Evolutionary conservation across 2,329 filamentous ascomycete genomes (phyloP).

Genomic region (Fusarium piperis): DNA sequence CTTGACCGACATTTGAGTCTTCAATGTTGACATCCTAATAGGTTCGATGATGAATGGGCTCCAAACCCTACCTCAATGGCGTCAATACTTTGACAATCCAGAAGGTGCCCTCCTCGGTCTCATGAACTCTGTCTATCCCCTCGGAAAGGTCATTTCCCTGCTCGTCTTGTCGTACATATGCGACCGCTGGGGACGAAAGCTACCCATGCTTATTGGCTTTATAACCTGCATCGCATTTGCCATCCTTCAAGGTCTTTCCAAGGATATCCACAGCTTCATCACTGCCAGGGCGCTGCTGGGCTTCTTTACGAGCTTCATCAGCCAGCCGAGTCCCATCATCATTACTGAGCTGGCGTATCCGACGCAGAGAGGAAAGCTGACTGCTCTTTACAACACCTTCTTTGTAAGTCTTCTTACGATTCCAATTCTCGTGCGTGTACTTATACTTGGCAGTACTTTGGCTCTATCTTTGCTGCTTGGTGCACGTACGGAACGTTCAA

Average conservation of each 20-base stretch:
- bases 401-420: neutral
- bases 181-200: slow-evolving; percentile 52
- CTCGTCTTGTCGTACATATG: slow-evolving; percentile 47
- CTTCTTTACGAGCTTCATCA: neutral
- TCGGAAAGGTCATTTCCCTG: slow-evolving; percentile 51
- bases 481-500: slow-evolving; percentile 11
- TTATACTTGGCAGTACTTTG: slow-evolving; percentile 19
- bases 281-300: neutral
- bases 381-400: neutral
- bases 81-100: slow-evolving; percentile 50
- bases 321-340: neutral
- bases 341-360: neutral
- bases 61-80: slow-evolving; percentile 52
- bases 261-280: neutral
- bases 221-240: neutral
- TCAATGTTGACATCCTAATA: neutral
- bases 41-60: slow-evolving; percentile 56
- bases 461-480: slow-evolving; percentile 17
- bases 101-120: slow-evolving; percentile 47
- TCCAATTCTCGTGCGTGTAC: neutral
- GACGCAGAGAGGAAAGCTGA: neutral
- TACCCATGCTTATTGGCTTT: slow-evolving; percentile 47
- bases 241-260: neutral
- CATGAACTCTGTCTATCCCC: slow-evolving; percentile 48
- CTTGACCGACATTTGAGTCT: neutral